Evolutionary conservation across 2,329 filamentous ascomycete genomes (phyloP), one percentile per base, ranked within the genome.

Genomic region (Monilinia fructigena): DNA sequence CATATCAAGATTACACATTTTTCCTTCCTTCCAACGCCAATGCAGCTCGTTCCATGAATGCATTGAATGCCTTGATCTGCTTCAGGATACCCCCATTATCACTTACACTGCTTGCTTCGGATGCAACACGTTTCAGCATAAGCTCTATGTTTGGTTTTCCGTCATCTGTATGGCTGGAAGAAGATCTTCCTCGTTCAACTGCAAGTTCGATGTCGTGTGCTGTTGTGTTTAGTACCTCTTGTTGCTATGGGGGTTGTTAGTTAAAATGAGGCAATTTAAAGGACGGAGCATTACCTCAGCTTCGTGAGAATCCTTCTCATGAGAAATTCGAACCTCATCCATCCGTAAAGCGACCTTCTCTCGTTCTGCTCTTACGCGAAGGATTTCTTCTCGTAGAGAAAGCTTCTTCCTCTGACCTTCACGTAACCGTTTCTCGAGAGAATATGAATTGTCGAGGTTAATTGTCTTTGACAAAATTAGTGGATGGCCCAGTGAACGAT

Each of bases 201-300:
- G 83, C 85, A 23, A 88, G 75, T 63, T 89, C 86, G 65, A 89
- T 82, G 67, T 88, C 84, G 69, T 89, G 83, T 81, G 89, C 84
- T 8, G 82, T 76, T 4, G 82, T 80, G 23, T 87, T 89, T 20
- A 87, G 78, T 12, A 60, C 61, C 26, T 81, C 79, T 18, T 86
- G 78, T 68, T 83, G 81, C 68, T 82, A 40, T 53, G 28, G 4
- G n/a, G 20, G 52, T 45, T 50, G 31, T 70, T 64, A 72, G 69
- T 31, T 55, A 23, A 20, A n/a, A 12, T 8, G 20, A 47, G 48
- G 38, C 42, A 28, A 31, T 40, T 3, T 12, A 54, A 23, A 28
- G 31, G 35, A 40, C 42, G 23, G 61, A 40, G 10, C 47, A 63
- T 69, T 75, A 86, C 85, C 75, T 83, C 77, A 64, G 82, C 80